Percentiles rank a stretch among this genome's conserved stretches.
phyloP scores from a whole-genome alignment of 495 filamentous ascomycete species.

The Aspergillus egyptiacus region DNA sequence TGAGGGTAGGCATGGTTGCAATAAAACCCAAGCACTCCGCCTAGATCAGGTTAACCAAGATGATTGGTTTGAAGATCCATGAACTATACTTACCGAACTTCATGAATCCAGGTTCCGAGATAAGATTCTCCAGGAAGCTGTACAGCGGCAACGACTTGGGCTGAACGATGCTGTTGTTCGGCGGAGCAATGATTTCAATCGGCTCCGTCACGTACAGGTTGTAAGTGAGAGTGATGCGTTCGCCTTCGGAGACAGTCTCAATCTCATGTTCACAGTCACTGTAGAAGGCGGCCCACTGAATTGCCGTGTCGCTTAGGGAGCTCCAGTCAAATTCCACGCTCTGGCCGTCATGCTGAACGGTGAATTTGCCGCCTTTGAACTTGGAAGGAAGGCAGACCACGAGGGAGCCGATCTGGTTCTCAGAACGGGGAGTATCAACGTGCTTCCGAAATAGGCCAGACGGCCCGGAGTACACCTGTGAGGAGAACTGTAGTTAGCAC shows the following conservation, averaged over 20 bases:
- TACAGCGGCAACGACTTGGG: not conserved
- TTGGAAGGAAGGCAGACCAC: conserved; percentile 46
- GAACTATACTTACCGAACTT: not conserved
- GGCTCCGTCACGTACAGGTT: conserved; percentile 41
- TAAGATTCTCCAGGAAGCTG: not conserved
- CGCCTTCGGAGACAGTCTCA: conserved; percentile 39
- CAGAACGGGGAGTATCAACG: conserved; percentile 48
- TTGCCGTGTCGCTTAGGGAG: conserved; percentile 12
- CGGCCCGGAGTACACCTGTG: conserved; percentile 44
- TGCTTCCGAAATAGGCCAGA: conserved; percentile 47
- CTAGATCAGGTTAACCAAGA: not conserved
- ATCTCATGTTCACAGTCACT: conserved; percentile 57
- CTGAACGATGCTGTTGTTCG: not conserved
- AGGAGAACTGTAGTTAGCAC: conserved; percentile 11
- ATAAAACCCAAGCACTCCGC: conserved; percentile 7
- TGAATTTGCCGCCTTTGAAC: conserved; percentile 32
- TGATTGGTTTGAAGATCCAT: not conserved
- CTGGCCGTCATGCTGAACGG: conserved; percentile 19
- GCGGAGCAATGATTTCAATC: no score
- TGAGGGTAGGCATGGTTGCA: conserved; percentile 14
- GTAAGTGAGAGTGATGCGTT: conserved; percentile 56
- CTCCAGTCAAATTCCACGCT: conserved; percentile 40
- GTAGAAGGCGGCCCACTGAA: conserved; percentile 58
- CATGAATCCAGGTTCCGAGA: conserved; percentile 2
- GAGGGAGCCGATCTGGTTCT: conserved; percentile 47